Base-by-base conservation (phyloP, 2,329 filamentous ascomycete species). In the Alternaria sp. region DNA sequence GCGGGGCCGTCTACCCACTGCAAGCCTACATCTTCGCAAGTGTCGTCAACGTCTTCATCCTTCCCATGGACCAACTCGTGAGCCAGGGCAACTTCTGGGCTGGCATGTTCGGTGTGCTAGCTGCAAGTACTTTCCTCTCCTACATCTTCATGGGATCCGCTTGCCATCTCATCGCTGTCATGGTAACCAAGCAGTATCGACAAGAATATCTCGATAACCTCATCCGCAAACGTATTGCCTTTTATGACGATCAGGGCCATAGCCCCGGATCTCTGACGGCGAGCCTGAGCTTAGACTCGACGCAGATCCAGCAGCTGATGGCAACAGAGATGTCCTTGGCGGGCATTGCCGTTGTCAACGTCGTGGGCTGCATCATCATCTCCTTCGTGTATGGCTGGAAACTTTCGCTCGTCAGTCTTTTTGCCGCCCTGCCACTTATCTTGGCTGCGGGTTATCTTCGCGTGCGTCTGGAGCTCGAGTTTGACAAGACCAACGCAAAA, bases 381-480 rank as follows among this genome's bases (percentile, higher is more conserved):
- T 83, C 88, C 1, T 92, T 91, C 67, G 80, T 83, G 4, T 92
- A 89, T 71, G 88, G 89, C 1, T 93, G 91, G 91, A 93, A 92
- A 72, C 81, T 94, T 8, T 86, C 88, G 0, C 78, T 92, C 0
- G 87, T 93, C 0, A 83, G 85, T 0, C 79, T 87, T 8, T 89
- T 86, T 65, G 85, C 90, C 2, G 79, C 81, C 0, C 72, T 85
- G 53, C 85, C 85, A 1, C 73, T 83, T 7, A 80, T 85, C 3
- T 75, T 86, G 7, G 63, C 74, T 4, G 80, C 82, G 10, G 81
- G 80, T 3, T 86, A 81, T 60, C 74, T 82, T 61, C 80, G 85
- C 11, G 76, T 87, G 41, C 77, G 80, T n/a, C 80, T 84, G 64
- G 88, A 90, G 72, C 74, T 87, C n/a, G 80, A 88, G 60, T 91